These are phyloP conservation scores for Rubia yunnanensis DNA, from an alignment of 257 asterid species.

Conservation along the genomic window DNA sequence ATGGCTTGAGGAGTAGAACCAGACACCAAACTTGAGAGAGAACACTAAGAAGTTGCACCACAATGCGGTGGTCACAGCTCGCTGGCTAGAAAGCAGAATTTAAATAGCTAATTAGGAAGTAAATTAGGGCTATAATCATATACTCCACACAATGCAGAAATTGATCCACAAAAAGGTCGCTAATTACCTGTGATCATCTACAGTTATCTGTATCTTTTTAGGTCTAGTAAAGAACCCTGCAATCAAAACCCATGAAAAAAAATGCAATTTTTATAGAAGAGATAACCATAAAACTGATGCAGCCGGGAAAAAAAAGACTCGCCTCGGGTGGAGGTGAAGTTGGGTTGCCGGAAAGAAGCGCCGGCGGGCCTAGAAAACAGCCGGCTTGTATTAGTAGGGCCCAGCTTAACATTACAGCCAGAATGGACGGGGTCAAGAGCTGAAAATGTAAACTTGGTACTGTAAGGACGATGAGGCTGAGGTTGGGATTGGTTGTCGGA, in stretches of 20 bases:
- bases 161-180: background rate
- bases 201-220: slow-evolving; percentile 46
- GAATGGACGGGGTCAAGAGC: background rate
- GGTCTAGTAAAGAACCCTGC: slow-evolving; percentile 73
- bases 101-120: slow-evolving; percentile 10
- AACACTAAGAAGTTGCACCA: slow-evolving; percentile 96
- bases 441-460: background rate
- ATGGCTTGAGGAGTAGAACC: slow-evolving; percentile 89
- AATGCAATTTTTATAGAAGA: background rate
- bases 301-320: slow-evolving; percentile 3
- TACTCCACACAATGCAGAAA: slow-evolving; percentile 1
- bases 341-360: slow-evolving; percentile 14
- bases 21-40: slow-evolving; percentile 94
- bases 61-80: slow-evolving; percentile 94
- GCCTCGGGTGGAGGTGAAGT: slow-evolving; percentile 44
- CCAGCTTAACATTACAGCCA: background rate
- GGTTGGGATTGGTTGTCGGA: slow-evolving; percentile 1
- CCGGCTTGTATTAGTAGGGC: background rate
- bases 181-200: slow-evolving; percentile 75
- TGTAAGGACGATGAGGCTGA: background rate
- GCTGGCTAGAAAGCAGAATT: slow-evolving; percentile 47
- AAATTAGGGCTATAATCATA: background rate
- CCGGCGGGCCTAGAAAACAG: slow-evolving; percentile 6
- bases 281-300: no score
- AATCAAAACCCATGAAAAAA: slow-evolving; percentile 5